Percentiles rank a stretch among this genome's conserved stretches.
Evolutionary conservation across 2,329 filamentous ascomycete genomes (phyloP).

Genomic region (Fusarium penzigii): DNA sequence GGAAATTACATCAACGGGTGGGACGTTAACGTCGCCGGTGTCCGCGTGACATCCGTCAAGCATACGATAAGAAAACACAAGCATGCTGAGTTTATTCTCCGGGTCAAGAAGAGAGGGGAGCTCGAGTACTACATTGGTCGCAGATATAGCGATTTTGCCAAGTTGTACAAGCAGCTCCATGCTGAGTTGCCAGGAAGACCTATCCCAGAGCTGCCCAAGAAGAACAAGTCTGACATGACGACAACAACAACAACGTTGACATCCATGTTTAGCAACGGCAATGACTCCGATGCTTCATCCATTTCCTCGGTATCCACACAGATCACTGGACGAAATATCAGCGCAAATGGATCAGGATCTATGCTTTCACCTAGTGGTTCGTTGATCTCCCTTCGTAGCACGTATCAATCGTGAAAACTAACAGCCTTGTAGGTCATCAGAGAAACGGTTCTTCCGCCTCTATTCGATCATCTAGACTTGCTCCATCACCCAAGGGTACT

Average conservation of each 20-base stretch:
- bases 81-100: conserved; percentile 89
- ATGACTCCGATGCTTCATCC: conserved; percentile 76
- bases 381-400: not conserved
- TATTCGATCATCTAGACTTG: conserved; percentile 34
- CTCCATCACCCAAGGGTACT: conserved; percentile 28
- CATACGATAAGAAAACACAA: conserved; percentile 87
- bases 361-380: conserved; percentile 33
- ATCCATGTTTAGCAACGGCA: conserved; percentile 54
- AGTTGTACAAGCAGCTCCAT: conserved; percentile 75
- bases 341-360: conserved; percentile 19
- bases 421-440: conserved; percentile 23
- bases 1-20: conserved; percentile 92
- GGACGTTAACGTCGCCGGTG: conserved; percentile 90
- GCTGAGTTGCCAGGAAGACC: conserved; percentile 89
- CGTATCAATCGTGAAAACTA: conserved; percentile 2
- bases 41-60: conserved; percentile 78
- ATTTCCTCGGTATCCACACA: conserved; percentile 78
- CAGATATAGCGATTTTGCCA: conserved; percentile 84
- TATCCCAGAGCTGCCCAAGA: conserved; percentile 81
- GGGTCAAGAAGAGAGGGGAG: conserved; percentile 77
- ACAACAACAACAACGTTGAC: conserved; percentile 62
- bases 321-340: conserved; percentile 43
- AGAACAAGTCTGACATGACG: conserved; percentile 81
- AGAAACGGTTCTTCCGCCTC: conserved; percentile 32
- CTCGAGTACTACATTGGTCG: conserved; percentile 78